These are phyloP conservation scores for Talaromyces ruber DNA, from an alignment of 495 filamentous ascomycete genomes.

Conservation along the genomic window DNA sequence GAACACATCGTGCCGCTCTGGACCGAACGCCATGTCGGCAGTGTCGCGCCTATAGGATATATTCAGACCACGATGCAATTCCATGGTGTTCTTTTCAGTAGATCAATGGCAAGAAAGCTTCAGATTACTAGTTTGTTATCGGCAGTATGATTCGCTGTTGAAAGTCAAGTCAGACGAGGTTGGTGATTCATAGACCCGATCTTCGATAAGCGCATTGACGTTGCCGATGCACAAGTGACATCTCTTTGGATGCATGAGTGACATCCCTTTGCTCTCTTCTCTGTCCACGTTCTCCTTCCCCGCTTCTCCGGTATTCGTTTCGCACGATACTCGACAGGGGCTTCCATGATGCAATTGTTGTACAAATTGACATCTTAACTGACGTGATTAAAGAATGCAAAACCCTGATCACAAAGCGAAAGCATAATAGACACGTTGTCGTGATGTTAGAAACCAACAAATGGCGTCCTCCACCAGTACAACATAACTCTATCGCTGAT, in stretches of 20 bases:
- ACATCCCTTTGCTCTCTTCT: not conserved
- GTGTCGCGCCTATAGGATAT: not conserved
- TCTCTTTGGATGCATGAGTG: not conserved
- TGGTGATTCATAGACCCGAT: not conserved
- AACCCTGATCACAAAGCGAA: not conserved
- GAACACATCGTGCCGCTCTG: not conserved
- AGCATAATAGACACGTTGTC: not conserved
- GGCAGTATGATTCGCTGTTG: not conserved
- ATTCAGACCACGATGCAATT: not conserved
- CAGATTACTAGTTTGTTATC: not conserved
- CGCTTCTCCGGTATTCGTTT: not conserved
- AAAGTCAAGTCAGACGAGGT: not conserved
- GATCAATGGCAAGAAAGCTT: not conserved
- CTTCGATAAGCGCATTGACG: not conserved
- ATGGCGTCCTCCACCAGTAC: not conserved
- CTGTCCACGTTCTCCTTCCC: not conserved
- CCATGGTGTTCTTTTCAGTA: not conserved
- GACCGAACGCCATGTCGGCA: not conserved
- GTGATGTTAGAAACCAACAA: not conserved
- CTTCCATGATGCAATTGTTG: not conserved
- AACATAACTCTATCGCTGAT: not conserved
- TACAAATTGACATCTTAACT: not conserved
- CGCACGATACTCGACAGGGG: not conserved
- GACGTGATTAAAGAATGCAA: not conserved
- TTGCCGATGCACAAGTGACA: not conserved